These are phyloP conservation scores for Metarhizium brunneum DNA, from an alignment of 2,329 filamentous ascomycete species.

Conservation along the genomic window DNA sequence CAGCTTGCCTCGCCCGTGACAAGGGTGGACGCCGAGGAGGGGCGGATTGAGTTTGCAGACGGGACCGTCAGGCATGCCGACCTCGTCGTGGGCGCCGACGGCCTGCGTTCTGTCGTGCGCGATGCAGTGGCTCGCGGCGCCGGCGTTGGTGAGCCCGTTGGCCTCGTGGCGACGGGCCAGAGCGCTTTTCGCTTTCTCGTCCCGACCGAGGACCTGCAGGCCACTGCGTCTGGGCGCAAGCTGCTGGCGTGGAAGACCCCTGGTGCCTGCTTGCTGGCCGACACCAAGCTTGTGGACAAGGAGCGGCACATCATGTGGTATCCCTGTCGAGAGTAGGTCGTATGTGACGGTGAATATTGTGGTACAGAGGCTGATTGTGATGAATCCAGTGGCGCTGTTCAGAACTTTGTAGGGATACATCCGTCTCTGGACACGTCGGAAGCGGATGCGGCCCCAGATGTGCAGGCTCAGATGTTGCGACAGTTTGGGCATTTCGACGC, in stretches of 20 bases:
- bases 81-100: constrained; percentile 5
- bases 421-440: not conserved
- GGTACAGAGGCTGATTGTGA: not conserved
- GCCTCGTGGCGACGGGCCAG: not conserved
- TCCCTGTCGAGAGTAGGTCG: constrained; percentile 4
- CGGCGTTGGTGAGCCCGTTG: not conserved
- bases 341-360: not conserved
- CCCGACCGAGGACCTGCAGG: not conserved
- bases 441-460: not conserved
- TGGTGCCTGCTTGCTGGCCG: constrained; percentile 1
- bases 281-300: constrained; percentile 1
- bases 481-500: constrained; percentile 6
- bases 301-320: constrained; percentile 7
- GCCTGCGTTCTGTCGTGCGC: constrained; percentile 4
- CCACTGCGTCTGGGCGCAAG: not conserved
- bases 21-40: not conserved
- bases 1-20: constrained; percentile 1
- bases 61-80: constrained; percentile 2
- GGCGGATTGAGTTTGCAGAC: constrained; percentile 1
- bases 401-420: constrained; percentile 7
- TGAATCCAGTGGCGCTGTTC: constrained; percentile 1
- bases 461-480: constrained; percentile 2
- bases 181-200: constrained; percentile 7
- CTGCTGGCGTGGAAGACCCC: not conserved
- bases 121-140: not conserved